Evolutionary conservation across 2,329 filamentous ascomycete genomes (phyloP).

Genomic region (Penicillium sclerotiorum): DNA sequence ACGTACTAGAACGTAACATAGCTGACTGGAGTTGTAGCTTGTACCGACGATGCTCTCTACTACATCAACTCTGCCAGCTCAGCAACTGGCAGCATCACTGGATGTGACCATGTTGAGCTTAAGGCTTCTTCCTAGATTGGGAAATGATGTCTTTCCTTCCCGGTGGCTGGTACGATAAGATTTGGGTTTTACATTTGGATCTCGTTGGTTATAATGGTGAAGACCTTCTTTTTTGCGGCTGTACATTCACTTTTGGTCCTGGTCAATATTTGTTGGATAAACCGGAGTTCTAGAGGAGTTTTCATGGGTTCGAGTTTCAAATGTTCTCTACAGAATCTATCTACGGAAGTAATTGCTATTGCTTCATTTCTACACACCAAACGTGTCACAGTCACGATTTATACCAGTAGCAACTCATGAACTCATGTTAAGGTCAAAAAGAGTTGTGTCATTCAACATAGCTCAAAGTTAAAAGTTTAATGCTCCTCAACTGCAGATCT

Average conservation of each 20-base stretch:
- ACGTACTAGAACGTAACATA: background rate
- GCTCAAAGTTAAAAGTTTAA: too few species aligned
- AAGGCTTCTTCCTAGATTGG: conserved; percentile 1
- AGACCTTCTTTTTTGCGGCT: conserved; percentile 3
- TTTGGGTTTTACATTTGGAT: background rate
- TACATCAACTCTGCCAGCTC: conserved; percentile 1
- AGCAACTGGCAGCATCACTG: background rate
- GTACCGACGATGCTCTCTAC: conserved; percentile 1
- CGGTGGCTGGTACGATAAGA: background rate
- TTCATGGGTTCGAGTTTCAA: background rate
- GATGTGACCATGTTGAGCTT: background rate
- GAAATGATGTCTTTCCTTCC: background rate
- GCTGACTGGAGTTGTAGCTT: conserved; percentile 4
- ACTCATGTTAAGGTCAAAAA: too few species aligned
- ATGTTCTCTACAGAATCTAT: too few species aligned
- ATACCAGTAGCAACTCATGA: too few species aligned
- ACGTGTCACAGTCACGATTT: too few species aligned
- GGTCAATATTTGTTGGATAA: conserved; percentile 1
- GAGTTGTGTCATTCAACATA: too few species aligned
- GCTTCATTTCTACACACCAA: too few species aligned
- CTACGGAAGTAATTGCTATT: too few species aligned
- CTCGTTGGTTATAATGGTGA: background rate
- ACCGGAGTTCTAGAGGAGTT: background rate
- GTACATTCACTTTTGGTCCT: conserved; percentile 4
- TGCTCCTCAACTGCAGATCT: too few species aligned